These are phyloP conservation scores for Daedaleopsis sinensis DNA, from an alignment of 768 basidiomycete species.

Conservation along the genomic window DNA sequence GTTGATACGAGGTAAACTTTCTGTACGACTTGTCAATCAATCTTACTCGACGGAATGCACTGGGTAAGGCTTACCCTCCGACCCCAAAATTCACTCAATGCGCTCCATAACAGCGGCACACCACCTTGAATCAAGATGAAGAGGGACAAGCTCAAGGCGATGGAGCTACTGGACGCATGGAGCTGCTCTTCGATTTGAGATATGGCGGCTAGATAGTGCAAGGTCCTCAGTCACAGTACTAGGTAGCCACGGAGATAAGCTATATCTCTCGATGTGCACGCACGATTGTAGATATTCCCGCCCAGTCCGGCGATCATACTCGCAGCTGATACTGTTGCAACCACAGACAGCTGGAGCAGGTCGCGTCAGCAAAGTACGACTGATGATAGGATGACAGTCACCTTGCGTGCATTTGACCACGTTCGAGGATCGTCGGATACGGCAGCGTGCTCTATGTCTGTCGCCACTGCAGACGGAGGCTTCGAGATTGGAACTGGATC, in stretches of 20 bases:
- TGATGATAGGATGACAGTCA: not conserved
- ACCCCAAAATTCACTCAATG: conserved; percentile 75
- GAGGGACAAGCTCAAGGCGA: conserved; percentile 69
- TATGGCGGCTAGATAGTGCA: conserved; percentile 54
- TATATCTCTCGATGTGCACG: conserved; percentile 9
- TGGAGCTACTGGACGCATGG: conserved; percentile 58
- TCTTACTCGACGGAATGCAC: not conserved
- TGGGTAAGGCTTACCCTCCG: conserved; percentile 53
- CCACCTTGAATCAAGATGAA: conserved; percentile 76
- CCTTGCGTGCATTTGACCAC: conserved; percentile 32
- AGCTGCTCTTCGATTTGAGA: conserved; percentile 60
- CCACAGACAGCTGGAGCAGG: conserved; percentile 35
- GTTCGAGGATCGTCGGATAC: conserved; percentile 31
- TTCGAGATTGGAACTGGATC: not conserved
- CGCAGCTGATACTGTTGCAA: conserved; percentile 52
- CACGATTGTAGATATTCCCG: conserved; percentile 68
- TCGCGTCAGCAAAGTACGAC: not conserved
- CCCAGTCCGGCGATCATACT: conserved; percentile 61
- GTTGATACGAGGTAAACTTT: conserved; percentile 57
- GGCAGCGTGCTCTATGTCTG: conserved; percentile 31
- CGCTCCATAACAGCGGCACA: conserved; percentile 69
- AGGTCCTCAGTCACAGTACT: not conserved
- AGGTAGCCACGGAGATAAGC: not conserved
- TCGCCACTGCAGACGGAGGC: not conserved
- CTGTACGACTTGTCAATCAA: conserved; percentile 30